Evolutionary conservation across 2,329 filamentous ascomycete genomes (phyloP).

Genomic region (Drechslerella coelobrocha): DNA sequence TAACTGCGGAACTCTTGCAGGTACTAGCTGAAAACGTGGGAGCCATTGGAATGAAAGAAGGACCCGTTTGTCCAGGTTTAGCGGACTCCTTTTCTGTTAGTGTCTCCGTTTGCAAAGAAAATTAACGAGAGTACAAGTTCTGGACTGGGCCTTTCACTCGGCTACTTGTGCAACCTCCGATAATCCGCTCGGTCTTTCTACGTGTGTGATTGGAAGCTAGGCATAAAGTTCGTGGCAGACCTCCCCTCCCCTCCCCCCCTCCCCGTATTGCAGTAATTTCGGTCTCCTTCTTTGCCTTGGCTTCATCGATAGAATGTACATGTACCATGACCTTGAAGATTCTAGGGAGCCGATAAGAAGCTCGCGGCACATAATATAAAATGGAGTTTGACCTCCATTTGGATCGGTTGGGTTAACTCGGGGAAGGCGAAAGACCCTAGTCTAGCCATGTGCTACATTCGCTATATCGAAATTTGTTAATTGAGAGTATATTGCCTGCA

Average conservation of each 20-base stretch:
- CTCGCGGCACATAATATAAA: too few species aligned
- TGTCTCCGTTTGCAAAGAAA: conserved; percentile 7
- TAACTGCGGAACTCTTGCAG: conserved; percentile 38
- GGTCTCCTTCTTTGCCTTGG: too few species aligned
- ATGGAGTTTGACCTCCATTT: too few species aligned
- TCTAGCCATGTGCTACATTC: neutral
- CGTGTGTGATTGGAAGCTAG: conserved; percentile 9
- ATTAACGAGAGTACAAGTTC: conserved; percentile 27
- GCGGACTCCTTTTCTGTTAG: conserved; percentile 11
- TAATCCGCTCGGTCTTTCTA: conserved; percentile 2
- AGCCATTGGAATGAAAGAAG: conserved; percentile 43
- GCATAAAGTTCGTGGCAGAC: neutral
- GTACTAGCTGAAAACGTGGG: conserved; percentile 35
- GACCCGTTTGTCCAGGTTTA: neutral
- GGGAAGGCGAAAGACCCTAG: conserved; percentile 13
- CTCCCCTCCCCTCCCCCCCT: neutral
- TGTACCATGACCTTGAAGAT: too few species aligned
- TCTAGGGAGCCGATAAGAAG: too few species aligned
- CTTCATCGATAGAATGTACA: too few species aligned
- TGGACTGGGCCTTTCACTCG: conserved; percentile 47
- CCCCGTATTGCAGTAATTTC: neutral
- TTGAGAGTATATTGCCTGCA: conserved; percentile 17
- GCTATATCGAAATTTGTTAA: neutral
- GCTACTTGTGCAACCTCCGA: conserved; percentile 46
- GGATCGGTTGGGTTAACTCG: conserved; percentile 11